Conservation (phyloP, 306 rosid species). For the Trichosanthes cucumerina region DNA sequence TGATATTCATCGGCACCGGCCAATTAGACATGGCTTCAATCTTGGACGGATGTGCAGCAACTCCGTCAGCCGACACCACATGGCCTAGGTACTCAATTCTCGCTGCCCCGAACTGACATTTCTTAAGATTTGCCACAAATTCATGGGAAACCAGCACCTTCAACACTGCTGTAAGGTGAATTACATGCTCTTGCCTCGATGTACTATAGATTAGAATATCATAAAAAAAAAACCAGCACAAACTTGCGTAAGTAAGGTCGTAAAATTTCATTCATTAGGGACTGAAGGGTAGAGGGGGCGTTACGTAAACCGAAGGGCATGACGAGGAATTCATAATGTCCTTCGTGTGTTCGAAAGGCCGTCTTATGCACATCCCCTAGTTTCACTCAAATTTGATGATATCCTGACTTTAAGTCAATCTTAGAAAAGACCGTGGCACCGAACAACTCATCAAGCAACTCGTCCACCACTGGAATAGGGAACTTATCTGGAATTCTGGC, state of each 20-base stretch:
- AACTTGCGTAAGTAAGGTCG: not conserved
- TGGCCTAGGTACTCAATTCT: too few relatives aligned
- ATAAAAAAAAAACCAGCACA: not conserved
- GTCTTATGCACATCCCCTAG: not conserved
- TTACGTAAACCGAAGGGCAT: not conserved
- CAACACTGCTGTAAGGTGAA: too few relatives aligned
- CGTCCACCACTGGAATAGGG: not conserved
- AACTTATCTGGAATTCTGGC: not conserved
- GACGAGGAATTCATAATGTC: not conserved
- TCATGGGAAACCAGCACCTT: too few relatives aligned
- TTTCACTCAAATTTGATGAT: not conserved
- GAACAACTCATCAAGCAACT: not conserved
- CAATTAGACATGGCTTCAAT: too few relatives aligned
- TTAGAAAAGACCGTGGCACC: not conserved
- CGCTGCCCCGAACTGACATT: too few relatives aligned
- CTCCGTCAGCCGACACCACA: too few relatives aligned
- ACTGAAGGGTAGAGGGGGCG: not conserved
- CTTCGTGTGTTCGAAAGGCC: not conserved
- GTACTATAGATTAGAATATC: not conserved
- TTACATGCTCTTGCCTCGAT: too few relatives aligned
- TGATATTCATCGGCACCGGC: too few relatives aligned
- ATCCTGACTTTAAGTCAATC: not conserved
- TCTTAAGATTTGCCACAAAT: too few relatives aligned
- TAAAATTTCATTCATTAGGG: not conserved
- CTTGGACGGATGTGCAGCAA: too few relatives aligned